Conservation (phyloP, 2,329 filamentous ascomycete species). For the Pestalotiopsis sp. region DNA sequence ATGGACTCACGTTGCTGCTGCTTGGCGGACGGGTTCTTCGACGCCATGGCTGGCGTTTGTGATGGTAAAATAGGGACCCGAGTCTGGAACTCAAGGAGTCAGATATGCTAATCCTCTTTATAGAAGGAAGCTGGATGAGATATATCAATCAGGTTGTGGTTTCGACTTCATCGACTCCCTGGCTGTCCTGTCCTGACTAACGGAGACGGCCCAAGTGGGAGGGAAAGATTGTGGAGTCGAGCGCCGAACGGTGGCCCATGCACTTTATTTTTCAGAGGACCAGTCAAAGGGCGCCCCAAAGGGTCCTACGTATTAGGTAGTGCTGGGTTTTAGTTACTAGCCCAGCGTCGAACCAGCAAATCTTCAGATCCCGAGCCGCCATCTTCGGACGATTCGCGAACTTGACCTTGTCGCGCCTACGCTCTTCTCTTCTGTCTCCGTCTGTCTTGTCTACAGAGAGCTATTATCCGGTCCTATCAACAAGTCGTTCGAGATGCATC, state of each 20-base stretch:
- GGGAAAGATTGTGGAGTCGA: neutral
- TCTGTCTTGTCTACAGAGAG: neutral
- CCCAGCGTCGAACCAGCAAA: neutral
- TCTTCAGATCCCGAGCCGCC: neutral
- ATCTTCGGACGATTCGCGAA: neutral
- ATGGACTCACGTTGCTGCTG: slow-evolving; percentile 70
- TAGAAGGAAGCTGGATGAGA: neutral
- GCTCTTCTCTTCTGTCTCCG: neutral
- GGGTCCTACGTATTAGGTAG: neutral
- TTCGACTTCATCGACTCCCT: neutral
- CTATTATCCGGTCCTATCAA: neutral
- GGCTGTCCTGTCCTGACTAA: neutral
- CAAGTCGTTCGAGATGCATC: slow-evolving; percentile 75
- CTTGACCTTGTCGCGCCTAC: neutral
- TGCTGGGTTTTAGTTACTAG: neutral
- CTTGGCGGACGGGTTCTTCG: slow-evolving; percentile 60
- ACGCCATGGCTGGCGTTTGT: slow-evolving; percentile 41
- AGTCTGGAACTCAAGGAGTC: neutral
- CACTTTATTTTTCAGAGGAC: neutral
- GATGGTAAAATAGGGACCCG: neutral
- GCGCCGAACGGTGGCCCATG: slow-evolving; percentile 8
- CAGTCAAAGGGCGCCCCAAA: neutral
- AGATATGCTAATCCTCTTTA: neutral
- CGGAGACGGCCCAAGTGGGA: neutral
- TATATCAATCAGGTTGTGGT: neutral